These are phyloP conservation scores for Ganoderma lingzhi DNA, from an alignment of 1,284 basidiomycete species.

Conservation along the genomic window DNA sequence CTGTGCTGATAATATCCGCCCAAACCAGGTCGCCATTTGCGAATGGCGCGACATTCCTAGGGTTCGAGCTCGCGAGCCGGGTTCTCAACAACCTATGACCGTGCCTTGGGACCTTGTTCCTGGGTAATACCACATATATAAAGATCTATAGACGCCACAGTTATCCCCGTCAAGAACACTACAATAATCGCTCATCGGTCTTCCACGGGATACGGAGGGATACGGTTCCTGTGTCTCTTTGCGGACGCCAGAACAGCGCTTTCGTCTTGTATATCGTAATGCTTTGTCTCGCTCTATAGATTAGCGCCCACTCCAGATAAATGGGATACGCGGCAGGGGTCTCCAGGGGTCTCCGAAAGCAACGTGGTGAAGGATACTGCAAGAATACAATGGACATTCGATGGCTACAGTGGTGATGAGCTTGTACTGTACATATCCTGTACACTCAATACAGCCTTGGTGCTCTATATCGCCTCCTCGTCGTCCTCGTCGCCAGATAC, in stretches of 20 bases:
- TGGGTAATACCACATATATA: constrained; percentile 1
- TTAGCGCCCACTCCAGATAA: not conserved
- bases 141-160: constrained; percentile 15
- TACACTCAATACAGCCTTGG: constrained; percentile 16
- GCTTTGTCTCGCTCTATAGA: not conserved
- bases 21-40: constrained; percentile 81
- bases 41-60: constrained; percentile 93
- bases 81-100: constrained; percentile 52
- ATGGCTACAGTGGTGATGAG: constrained; percentile 21
- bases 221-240: constrained; percentile 5
- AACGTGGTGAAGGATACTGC: not conserved
- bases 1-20: constrained; percentile 7
- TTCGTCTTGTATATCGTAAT: constrained; percentile 8
- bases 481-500: constrained; percentile 95
- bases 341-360: not conserved
- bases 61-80: constrained; percentile 88
- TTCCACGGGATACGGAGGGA: constrained; percentile 9
- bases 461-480: constrained; percentile 54
- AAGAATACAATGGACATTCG: constrained; percentile 13
- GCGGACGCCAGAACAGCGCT: constrained; percentile 7
- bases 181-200: constrained; percentile 14
- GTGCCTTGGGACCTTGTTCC: not conserved
- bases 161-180: constrained; percentile 4
- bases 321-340: not conserved
- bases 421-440: constrained; percentile 15